Conservation (phyloP, 2,329 filamentous ascomycete genomes). For the Curvularia sp. region DNA sequence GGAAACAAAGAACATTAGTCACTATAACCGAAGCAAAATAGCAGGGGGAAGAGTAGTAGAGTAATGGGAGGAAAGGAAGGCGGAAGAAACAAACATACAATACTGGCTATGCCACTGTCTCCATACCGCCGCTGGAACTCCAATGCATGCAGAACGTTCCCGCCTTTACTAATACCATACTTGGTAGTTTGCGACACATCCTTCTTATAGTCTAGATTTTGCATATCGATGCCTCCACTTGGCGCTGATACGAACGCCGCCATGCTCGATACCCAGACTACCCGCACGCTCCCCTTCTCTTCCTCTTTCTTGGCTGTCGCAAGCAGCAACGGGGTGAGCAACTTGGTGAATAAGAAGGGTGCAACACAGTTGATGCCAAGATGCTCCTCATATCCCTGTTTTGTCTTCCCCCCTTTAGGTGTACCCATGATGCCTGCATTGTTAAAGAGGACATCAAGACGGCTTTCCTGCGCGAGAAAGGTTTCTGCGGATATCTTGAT, state of each 20-base stretch:
- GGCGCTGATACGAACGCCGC: conserved; percentile 22
- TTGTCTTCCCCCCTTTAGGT: conserved; percentile 31
- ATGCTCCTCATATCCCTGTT: conserved; percentile 40
- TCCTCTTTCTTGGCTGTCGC: conserved; percentile 36
- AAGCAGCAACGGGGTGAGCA: conserved; percentile 47
- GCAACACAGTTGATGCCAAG: conserved; percentile 53
- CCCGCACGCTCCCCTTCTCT: conserved; percentile 37
- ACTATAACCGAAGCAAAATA: not conserved
- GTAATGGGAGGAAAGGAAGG: not conserved
- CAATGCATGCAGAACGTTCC: conserved; percentile 38
- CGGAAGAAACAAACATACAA: conserved; percentile 19
- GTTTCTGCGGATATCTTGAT: conserved; percentile 46
- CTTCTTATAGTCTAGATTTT: conserved; percentile 25
- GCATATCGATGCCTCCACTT: conserved; percentile 25
- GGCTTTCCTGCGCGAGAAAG: conserved; percentile 50
- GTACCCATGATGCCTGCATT: conserved; percentile 47
- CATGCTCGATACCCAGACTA: conserved; percentile 43
- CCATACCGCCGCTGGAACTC: conserved; percentile 27
- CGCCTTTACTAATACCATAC: conserved; percentile 37
- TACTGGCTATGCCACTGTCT: conserved; percentile 28
- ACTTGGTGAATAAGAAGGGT: conserved; percentile 51
- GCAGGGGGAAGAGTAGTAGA: not conserved
- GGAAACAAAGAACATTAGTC: not conserved
- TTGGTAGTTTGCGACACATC: conserved; percentile 16
- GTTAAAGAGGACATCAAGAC: conserved; percentile 53